Percentiles rank a stretch among this genome's conserved stretches.
Evolutionary conservation across 139 green algal species (phyloP).

Genomic region (Chara braunii): DNA sequence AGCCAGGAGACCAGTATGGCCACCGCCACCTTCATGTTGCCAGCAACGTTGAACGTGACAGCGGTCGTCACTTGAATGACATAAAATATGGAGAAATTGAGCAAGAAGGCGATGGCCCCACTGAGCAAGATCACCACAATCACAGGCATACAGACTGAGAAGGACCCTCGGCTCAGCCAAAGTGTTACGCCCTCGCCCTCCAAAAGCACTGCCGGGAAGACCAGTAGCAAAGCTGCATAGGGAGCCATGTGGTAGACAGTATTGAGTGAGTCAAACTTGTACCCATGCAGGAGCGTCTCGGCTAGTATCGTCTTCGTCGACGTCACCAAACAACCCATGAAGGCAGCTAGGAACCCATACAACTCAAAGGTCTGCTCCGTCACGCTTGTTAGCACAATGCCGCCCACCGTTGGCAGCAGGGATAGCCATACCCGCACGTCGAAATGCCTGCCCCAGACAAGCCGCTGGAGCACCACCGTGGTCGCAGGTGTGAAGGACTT

Average conservation of each 20-base stretch:
- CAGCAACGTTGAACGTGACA: slow-evolving; percentile 32
- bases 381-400: slow-evolving; percentile 70
- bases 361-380: slow-evolving; percentile 54
- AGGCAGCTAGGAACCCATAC: slow-evolving; percentile 24
- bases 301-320: slow-evolving; percentile 24
- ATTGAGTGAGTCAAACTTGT: slow-evolving; percentile 22
- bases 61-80: slow-evolving; percentile 27
- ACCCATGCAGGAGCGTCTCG: slow-evolving; percentile 23
- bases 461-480: slow-evolving; percentile 42
- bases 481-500: slow-evolving; percentile 30
- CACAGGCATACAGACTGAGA: too few species aligned
- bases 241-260: slow-evolving; percentile 32
- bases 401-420: slow-evolving; percentile 73
- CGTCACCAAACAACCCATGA: slow-evolving; percentile 11
- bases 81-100: slow-evolving; percentile 35
- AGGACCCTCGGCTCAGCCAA: too few species aligned
- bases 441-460: slow-evolving; percentile 45
- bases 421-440: slow-evolving; percentile 58
- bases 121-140: background rate
- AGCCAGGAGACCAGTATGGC: slow-evolving; percentile 28
- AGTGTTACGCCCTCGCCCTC: background rate
- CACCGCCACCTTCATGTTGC: slow-evolving; percentile 33
- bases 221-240: background rate
- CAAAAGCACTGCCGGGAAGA: slow-evolving; percentile 7
- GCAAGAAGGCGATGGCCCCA: slow-evolving; percentile 19